Evolutionary conservation across 208 protist genomes (phyloP), one percentile per base, ranked within the genome.

Genomic region (Acanthamoeba lenticulata): DNA sequence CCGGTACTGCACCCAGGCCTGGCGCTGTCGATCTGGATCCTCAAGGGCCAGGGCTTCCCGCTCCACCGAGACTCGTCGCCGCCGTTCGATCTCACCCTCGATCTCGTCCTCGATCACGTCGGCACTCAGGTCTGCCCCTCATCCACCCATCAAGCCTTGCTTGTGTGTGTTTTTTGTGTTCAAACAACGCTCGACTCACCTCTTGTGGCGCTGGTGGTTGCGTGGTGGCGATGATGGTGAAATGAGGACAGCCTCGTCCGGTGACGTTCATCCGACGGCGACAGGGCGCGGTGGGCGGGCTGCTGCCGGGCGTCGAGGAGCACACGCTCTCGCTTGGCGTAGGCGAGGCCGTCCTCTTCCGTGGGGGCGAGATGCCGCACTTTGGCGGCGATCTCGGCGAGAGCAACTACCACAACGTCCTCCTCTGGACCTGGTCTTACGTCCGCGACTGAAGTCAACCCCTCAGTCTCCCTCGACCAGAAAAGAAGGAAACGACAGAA

Each of bases 371-470:
- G 44, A 85, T 85, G 74, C 74, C 74, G 3, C 74, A 85, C 45
- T 85, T 85, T 55, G 74, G 74, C 24, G 74, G 74, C 17, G 74
- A 85, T 42, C 44, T 85, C 11, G 74, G 45, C 74, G 74, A 47
- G 45, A 42, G 74, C 40, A 85, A 85, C 74, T 85, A 85, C 15
- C 74, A 85, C 74, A 85, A 85, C 44, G 74, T 85, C 27, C 74
- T 85, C 32, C 74, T 85, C 4, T 85, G 74, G 74, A 85, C 74
- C 24, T 85, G 74, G 74, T 85, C 74, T 6, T 38, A 42, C 44
- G 74, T 85, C 29, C 74, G 74, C 15, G 74, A 85, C 74, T 85
- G 32, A 74, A n/a, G n/a, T n/a, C n/a, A n/a, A n/a, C n/a, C n/a
- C n/a, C n/a, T n/a, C n/a, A n/a, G n/a, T n/a, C n/a, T n/a, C n/a